A percentile compares a stretch with the other conserved stretches of the same genome.
These are phyloP conservation scores for Trichoderma orchidacearum DNA, from an alignment of 495 filamentous ascomycete genomes.

Conservation along the genomic window DNA sequence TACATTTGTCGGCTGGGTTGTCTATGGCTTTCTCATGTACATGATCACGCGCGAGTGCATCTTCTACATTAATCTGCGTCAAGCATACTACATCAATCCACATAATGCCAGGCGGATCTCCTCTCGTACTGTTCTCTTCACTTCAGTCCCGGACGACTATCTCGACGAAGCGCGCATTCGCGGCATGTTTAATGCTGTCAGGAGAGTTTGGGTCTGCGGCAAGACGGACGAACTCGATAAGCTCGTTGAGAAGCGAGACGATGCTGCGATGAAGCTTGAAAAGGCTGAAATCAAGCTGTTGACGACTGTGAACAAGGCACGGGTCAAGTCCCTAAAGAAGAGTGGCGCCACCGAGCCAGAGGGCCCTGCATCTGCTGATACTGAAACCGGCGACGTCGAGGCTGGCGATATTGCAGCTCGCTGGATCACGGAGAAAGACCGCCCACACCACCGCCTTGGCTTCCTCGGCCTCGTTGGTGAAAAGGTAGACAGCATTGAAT, in stretches of 20 bases:
- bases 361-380: not conserved
- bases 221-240: slow-evolving; percentile 74
- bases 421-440: slow-evolving; percentile 65
- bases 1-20: slow-evolving; percentile 56
- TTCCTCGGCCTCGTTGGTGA: slow-evolving; percentile 62
- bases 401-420: slow-evolving; percentile 69
- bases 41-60: slow-evolving; percentile 84
- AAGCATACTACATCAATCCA: slow-evolving; percentile 85
- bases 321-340: slow-evolving; percentile 65
- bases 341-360: slow-evolving; percentile 31
- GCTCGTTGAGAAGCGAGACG: slow-evolving; percentile 72
- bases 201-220: slow-evolving; percentile 74
- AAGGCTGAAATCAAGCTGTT: slow-evolving; percentile 81
- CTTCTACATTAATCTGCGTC: slow-evolving; percentile 89
- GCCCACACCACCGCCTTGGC: slow-evolving; percentile 76
- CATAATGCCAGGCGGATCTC: slow-evolving; percentile 82
- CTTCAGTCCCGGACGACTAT: slow-evolving; percentile 66
- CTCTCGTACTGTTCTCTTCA: slow-evolving; percentile 85
- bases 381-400: slow-evolving; percentile 31
- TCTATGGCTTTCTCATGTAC: slow-evolving; percentile 76
- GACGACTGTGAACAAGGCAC: slow-evolving; percentile 63
- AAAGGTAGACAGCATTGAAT: slow-evolving; percentile 93
- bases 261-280: slow-evolving; percentile 74
- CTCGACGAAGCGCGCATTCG: slow-evolving; percentile 60
- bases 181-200: slow-evolving; percentile 65